These are phyloP conservation scores for Curvularia lunata DNA, from an alignment of 2,329 filamentous ascomycete genomes.

Conservation along the genomic window DNA sequence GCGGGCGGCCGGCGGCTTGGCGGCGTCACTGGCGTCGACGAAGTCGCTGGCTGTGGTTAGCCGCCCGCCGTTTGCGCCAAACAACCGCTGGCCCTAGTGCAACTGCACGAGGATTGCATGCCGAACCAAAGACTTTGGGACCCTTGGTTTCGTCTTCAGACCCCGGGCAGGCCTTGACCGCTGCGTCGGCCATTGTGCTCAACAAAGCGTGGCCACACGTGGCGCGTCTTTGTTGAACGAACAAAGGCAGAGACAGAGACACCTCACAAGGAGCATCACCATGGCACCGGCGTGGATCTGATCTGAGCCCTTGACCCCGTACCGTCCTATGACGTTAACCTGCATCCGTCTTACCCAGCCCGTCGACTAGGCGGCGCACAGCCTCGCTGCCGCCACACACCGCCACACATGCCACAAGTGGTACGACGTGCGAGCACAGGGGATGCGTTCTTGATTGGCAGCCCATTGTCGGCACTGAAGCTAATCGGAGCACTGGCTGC, in stretches of 20 bases:
- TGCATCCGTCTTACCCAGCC: constrained; percentile 2
- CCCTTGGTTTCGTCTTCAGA: background rate
- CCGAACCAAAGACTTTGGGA: background rate
- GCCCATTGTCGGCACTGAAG: background rate
- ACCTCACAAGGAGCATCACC: constrained; percentile 4
- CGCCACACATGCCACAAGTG: constrained; percentile 1
- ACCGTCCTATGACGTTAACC: constrained; percentile 15
- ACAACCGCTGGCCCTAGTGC: constrained; percentile 6
- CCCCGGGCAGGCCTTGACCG: background rate
- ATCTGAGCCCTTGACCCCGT: constrained; percentile 17
- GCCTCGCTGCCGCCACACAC: constrained; percentile 1
- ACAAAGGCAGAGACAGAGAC: background rate
- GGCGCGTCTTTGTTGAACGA: constrained; percentile 11
- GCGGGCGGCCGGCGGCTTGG: constrained; percentile 16
- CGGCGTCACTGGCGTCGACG: constrained; percentile 19
- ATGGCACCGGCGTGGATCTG: constrained; percentile 11
- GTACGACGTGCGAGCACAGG: background rate
- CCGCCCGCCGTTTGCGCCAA: constrained; percentile 19
- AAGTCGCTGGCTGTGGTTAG: constrained; percentile 1
- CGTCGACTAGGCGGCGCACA: background rate
- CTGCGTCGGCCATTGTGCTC: background rate
- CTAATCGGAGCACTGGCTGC: background rate
- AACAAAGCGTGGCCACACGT: background rate
- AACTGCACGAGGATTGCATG: background rate
- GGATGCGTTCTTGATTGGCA: background rate